Evolutionary conservation across 108 stramenopile species (phyloP).

Genomic region (Chaetoceros muelleri): DNA sequence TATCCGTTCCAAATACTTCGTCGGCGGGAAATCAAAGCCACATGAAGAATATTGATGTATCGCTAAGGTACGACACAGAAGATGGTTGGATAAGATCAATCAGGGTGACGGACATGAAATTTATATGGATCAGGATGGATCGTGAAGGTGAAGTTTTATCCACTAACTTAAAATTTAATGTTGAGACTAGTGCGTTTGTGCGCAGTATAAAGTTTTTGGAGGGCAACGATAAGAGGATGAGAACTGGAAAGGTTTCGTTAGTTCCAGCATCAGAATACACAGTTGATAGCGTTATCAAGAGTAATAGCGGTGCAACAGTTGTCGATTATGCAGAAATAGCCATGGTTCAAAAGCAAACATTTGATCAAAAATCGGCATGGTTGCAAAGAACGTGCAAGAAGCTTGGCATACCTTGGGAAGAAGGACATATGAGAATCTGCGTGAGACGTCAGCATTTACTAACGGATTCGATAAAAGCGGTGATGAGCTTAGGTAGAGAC

Average conservation of each 20-base stretch:
- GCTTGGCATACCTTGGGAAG: conserved; percentile 62
- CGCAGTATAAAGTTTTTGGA: conserved; percentile 58
- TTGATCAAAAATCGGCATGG: conserved; percentile 77
- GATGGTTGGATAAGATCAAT: conserved; percentile 81
- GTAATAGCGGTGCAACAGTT: conserved; percentile 24
- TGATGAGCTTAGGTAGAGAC: conserved; percentile 72
- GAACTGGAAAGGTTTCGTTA: conserved; percentile 48
- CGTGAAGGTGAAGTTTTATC: conserved; percentile 19
- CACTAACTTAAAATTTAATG: conserved; percentile 35
- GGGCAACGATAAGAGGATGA: conserved; percentile 75
- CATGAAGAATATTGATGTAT: neutral
- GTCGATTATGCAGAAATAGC: conserved; percentile 71
- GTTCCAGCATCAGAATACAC: conserved; percentile 66
- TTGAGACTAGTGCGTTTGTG: conserved; percentile 67
- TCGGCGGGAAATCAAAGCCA: neutral
- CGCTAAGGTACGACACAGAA: conserved; percentile 55
- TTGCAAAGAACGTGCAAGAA: conserved; percentile 66
- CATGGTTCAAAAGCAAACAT: conserved; percentile 31
- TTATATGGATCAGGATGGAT: conserved; percentile 80
- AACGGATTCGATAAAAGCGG: conserved; percentile 71
- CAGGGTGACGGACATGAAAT: conserved; percentile 77
- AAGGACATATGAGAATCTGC: conserved; percentile 76
- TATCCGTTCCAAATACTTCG: conserved; percentile 32
- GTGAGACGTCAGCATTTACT: conserved; percentile 68
- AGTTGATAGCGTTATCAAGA: conserved; percentile 47